Base-by-base conservation (phyloP, 129 eudicot species). In the Tagetes patula region DNA sequence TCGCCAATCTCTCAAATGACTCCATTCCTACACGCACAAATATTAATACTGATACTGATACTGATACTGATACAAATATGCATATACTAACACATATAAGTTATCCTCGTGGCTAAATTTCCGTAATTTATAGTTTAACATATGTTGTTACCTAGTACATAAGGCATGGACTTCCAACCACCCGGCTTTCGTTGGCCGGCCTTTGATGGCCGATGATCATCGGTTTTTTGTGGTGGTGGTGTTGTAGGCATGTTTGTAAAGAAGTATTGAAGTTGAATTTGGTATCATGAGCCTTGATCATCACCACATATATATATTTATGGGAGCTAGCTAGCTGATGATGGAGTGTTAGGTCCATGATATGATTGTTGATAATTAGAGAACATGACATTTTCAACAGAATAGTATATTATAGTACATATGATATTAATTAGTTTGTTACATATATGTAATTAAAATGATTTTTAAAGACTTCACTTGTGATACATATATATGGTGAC, bases 111-210 rank as follows among this genome's bases (percentile, higher is more conserved):
- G 27, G 27, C 27, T 20, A 43, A 43, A 7, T 43, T 43, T 47
- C 14, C 0, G 14, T 47, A 47, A 47, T n/a, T 47, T 47, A 47
- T 0, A 1, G 0, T 47, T 47, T 47, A 47, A 47, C 52, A 10
- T 2, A 10, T 47, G 13, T 47, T 47, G 14, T 47, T 61, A 91
- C 96, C 97, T 73, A 91, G 65, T 68, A 91, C 46, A 58, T 70
- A 91, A 9, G 96, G 91, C 92, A 91, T 91, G 85, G 97, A 62
- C 64, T 77, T 91, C 96, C 96, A 86, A 69, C 97, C 97, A 31
- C 97, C 96, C 3, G 90, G 92, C 73, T 86, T 84, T 41, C 80
- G 76, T 32, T 52, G 9, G 39, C 31, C 7, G 77, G 77, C 2
- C 10, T 80, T 69, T 53, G 59, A 27, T 27, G 34, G 8, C 0